phyloP scores from a whole-genome alignment of 2,329 filamentous ascomycete genomes.

The Colletotrichum tamarilloi region DNA sequence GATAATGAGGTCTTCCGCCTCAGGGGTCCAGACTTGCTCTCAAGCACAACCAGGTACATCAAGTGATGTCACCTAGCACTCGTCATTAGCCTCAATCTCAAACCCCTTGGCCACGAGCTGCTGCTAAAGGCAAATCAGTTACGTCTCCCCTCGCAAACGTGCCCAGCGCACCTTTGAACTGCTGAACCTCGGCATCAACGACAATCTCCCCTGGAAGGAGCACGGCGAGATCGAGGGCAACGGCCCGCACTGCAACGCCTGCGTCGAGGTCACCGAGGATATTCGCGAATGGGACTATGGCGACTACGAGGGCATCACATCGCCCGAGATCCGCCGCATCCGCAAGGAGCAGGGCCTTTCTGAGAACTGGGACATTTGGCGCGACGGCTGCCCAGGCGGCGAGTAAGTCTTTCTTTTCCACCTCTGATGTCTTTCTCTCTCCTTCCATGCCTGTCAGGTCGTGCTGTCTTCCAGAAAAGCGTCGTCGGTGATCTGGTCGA shows the following conservation, averaged over 20 bases:
- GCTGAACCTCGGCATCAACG: slow-evolving; percentile 77
- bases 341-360: slow-evolving; percentile 67
- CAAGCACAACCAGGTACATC: background rate
- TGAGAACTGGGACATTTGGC: slow-evolving; percentile 85
- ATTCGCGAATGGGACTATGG: slow-evolving; percentile 92
- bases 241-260: slow-evolving; percentile 64
- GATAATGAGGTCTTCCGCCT: background rate
- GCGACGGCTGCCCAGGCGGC: slow-evolving; percentile 86
- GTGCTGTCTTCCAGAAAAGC: background rate
- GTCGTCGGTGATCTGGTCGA: background rate
- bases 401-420: slow-evolving; percentile 67
- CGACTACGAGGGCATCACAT: slow-evolving; percentile 85
- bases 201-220: slow-evolving; percentile 76
- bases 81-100: background rate
- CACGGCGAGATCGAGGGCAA: slow-evolving; percentile 51
- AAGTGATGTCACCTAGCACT: background rate
- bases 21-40: background rate
- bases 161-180: slow-evolving; percentile 93
- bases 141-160: slow-evolving; percentile 86
- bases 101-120: background rate
- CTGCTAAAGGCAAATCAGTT: slow-evolving; percentile 57
- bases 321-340: slow-evolving; percentile 71
- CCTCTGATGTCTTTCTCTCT: background rate
- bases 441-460: background rate
- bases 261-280: slow-evolving; percentile 75